These are phyloP conservation scores for Pestalotiopsis sp. DNA, from an alignment of 2,329 filamentous ascomycete species.

Conservation along the genomic window DNA sequence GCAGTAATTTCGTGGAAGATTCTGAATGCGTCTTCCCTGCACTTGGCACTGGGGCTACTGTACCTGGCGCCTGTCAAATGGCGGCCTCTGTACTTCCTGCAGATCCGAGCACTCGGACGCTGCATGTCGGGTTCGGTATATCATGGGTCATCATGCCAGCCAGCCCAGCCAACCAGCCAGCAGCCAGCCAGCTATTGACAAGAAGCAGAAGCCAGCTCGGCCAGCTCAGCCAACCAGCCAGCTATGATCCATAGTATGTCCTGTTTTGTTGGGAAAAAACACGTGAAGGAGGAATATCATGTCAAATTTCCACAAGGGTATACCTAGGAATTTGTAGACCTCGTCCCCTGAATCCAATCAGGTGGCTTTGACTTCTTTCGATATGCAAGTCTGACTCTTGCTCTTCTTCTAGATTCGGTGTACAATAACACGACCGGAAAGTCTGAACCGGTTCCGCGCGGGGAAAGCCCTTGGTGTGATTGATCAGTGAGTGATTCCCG, in stretches of 20 bases:
- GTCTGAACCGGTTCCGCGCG: no score
- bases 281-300: not conserved
- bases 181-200: not conserved
- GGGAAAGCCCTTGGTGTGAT: no score
- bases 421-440: no score
- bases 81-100: not conserved
- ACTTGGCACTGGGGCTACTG: not conserved
- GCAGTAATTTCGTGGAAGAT: not conserved
- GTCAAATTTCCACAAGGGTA: not conserved
- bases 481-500: no score
- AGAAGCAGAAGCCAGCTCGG: not conserved
- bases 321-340: not conserved
- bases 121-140: not conserved
- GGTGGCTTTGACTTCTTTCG: not conserved
- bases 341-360: not conserved
- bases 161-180: not conserved
- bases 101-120: not conserved
- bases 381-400: not conserved
- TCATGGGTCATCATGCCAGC: not conserved
- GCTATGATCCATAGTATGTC: not conserved
- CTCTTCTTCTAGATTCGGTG: no score
- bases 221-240: not conserved
- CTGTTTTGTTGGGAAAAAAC: not conserved
- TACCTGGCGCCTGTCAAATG: not conserved
- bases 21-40: not conserved